Conservation (phyloP, 495 filamentous ascomycete genomes). For the Talaromyces wortmannii region DNA sequence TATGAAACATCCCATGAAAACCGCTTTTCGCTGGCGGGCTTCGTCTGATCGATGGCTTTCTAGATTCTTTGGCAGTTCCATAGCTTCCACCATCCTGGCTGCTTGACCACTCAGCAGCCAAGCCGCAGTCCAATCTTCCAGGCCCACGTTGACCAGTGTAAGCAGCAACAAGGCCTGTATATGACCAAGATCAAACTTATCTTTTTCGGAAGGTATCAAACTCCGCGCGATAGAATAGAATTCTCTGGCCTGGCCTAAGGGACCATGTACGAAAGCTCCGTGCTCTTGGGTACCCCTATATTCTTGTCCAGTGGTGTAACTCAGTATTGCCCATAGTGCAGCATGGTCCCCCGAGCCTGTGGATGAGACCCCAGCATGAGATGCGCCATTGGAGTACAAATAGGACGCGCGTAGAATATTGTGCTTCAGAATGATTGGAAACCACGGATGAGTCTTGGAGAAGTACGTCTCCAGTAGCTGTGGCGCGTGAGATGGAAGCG, state of each 20-base stretch:
- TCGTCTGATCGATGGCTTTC: conserved; percentile 30
- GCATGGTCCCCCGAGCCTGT: conserved; percentile 52
- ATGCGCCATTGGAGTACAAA: conserved; percentile 39
- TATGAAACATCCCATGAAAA: conserved; percentile 57
- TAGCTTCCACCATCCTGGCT: conserved; percentile 46
- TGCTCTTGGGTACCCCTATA: conserved; percentile 8
- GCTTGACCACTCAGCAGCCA: conserved; percentile 60
- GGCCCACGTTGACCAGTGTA: conserved; percentile 50
- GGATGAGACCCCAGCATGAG: conserved; percentile 29
- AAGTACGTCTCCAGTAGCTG: conserved; percentile 66
- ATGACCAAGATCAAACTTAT: conserved; percentile 51
- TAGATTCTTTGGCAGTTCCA: conserved; percentile 27
- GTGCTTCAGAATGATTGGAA: conserved; percentile 66
- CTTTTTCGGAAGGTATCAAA: conserved; percentile 53
- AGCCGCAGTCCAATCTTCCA: conserved; percentile 45
- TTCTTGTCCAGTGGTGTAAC: conserved; percentile 42
- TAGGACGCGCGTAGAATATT: conserved; percentile 50
- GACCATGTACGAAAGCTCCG: conserved; percentile 5
- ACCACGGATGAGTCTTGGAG: conserved; percentile 65
- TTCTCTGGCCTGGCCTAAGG: conserved; percentile 20
- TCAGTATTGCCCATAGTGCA: conserved; percentile 56
- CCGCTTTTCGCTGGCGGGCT: conserved; percentile 38
- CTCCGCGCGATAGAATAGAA: conserved; percentile 52
- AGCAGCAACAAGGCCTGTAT: conserved; percentile 59
- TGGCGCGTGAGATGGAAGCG: conserved; percentile 55